Evolutionary conservation across 2,329 filamentous ascomycete genomes (phyloP), one percentile per base, ranked within the genome.

Genomic region (Venturia oleaginea): DNA sequence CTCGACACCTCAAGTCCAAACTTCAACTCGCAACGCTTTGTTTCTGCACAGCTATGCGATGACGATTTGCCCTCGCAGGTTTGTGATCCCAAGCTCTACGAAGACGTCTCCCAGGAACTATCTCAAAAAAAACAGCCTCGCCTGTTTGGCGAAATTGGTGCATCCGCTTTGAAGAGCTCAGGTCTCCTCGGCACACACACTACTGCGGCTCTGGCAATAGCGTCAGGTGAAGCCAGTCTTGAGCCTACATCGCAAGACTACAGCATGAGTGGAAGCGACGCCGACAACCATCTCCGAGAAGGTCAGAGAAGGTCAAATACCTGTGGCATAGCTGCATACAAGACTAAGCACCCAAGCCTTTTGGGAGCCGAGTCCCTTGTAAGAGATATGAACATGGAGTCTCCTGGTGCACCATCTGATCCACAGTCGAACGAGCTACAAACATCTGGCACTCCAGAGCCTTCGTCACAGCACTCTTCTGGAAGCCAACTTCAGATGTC

Each of bases 61-160:
- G 51, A 57, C 15, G 17, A 37, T 32, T 32, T 13, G 24, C 24
- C 30, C 17, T 30, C 51, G 27, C 51, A 57, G 51, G 30, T 17
- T 11, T 32, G 51, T 61, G 27, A 30, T 17, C 5, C 24, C 15
- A n/a, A 27, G 64, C 24, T 32, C 64, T 67, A 40, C 67, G 62
- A 46, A 66, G 65, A 40, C 65, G 67, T 19, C 30, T 59, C 48
- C 24, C 32, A 62, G 15, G 59, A 55, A 22, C 67, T 62, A 24
- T 27, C 30, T n/a, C 63, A 34, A 30, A 24, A 30, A 11, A 64
- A 32, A 64, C 64, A 72, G n/a, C 68, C 74, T 66, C 82, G 81
- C 61, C 75, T 87, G 6, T 87, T 87, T 70, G 85, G 85, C 15
- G 85, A 87, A 70, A 83, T 87, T 67, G 81, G 80, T 13, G 74